These are phyloP conservation scores for Eutrema japonicum DNA, from an alignment of 345 rosid genomes.

Conservation along the genomic window DNA sequence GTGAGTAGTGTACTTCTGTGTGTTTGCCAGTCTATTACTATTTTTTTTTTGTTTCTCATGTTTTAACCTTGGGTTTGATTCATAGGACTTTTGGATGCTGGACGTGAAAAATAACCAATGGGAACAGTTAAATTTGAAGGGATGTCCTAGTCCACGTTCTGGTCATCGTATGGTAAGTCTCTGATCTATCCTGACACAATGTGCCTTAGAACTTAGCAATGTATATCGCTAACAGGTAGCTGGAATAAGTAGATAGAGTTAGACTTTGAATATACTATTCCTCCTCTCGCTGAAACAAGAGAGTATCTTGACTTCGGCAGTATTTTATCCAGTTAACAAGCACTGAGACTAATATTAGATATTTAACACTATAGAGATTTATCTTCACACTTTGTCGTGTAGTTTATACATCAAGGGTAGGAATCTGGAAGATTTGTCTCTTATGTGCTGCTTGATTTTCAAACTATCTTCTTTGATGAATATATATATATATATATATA, in stretches of 20 bases:
- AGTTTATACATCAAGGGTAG: background rate
- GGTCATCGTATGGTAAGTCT: slow-evolving; percentile 94
- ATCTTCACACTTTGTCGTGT: background rate
- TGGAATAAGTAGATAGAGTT: slow-evolving; percentile 5
- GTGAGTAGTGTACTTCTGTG: slow-evolving; percentile 43
- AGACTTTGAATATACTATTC: background rate
- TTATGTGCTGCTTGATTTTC: background rate
- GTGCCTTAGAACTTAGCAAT: background rate
- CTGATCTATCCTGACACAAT: background rate
- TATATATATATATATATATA: background rate
- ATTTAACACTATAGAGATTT: background rate
- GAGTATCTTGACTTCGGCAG: background rate
- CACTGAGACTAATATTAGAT: background rate
- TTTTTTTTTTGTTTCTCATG: background rate
- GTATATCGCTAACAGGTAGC: background rate
- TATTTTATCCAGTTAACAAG: background rate
- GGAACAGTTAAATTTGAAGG: slow-evolving; percentile 91
- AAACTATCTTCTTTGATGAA: slow-evolving; percentile 8
- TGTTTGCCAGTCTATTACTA: background rate
- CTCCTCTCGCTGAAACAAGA: slow-evolving; percentile 3
- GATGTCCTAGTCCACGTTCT: slow-evolving; percentile 89
- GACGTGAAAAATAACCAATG: slow-evolving; percentile 94
- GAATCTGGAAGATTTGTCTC: slow-evolving; percentile 7
- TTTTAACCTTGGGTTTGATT: slow-evolving; percentile 14
- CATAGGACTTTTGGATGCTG: slow-evolving; percentile 91